Percentiles rank a stretch among this genome's conserved stretches.
Conservation (phyloP, 108 stramenopile species). For the Cyclotella baltica region DNA sequence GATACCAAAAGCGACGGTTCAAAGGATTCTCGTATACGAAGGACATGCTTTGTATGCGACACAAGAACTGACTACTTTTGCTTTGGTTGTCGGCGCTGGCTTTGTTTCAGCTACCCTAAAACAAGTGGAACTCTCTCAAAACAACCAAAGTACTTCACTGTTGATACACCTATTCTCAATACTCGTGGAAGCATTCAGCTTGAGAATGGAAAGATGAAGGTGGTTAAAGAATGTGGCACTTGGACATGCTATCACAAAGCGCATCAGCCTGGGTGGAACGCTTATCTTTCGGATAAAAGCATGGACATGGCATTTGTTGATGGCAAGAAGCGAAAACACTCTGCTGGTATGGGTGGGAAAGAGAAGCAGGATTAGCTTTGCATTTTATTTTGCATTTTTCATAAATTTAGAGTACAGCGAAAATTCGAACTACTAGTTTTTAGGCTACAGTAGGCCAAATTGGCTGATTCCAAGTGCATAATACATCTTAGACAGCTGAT, state of each 20-base stretch:
- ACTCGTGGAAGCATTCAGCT: background rate
- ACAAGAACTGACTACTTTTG: background rate
- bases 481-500: background rate
- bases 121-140: background rate
- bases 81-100: background rate
- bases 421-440: background rate
- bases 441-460: slow-evolving; percentile 4
- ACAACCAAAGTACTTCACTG: slow-evolving; percentile 4
- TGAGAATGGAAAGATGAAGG: slow-evolving; percentile 1
- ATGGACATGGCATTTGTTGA: background rate
- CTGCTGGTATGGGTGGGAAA: background rate
- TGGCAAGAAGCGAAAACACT: background rate
- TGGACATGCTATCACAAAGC: slow-evolving; percentile 6
- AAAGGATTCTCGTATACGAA: background rate
- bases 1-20: background rate
- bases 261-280: background rate
- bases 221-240: background rate
- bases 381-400: slow-evolving; percentile 1
- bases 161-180: background rate
- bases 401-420: background rate
- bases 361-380: background rate
- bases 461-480: background rate
- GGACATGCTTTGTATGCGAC: background rate
- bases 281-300: background rate
- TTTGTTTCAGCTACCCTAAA: background rate